Evolutionary conservation across 2,329 filamentous ascomycete genomes (phyloP), one percentile per base, ranked within the genome.

Genomic region (Calonectria pteridis): DNA sequence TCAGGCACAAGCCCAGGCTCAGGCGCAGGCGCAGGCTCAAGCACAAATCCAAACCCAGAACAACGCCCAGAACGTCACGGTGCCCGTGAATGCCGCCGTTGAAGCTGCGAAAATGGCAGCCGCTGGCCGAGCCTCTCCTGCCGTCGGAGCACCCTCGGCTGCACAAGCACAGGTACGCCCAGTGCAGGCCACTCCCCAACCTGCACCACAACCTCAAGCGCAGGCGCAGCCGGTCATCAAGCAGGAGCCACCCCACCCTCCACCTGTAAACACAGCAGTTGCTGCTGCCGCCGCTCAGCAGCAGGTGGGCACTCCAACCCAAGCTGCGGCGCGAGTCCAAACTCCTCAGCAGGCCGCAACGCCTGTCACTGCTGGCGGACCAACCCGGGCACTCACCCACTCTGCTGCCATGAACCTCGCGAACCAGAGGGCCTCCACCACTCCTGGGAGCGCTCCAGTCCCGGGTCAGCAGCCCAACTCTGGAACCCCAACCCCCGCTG

Each of bases 331-430:
- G 11, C 87, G 89, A 64, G 83, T 88, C 7, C 87, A 87, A 71
- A 90, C 89, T 13, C 87, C 89, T 2, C 89, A 91, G 70, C 89
- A 91, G 71, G 81, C 83, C 1, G 84, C 85, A 4, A 85, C 84
- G 1, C 83, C 86, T 11, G 83, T 83, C 53, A 85, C 82, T 13
- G 83, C 82, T 13, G 80, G 84, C 58, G 83, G 84, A 10, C 83
- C 82, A 13, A 84, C 86, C 2, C 84, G 85, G 20, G 84, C 88
- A 3, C 84, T 89, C 35, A 88, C 85, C 33, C 88, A 89, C 78
- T 87, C 87, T 20, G 88, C 85, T 53, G 88, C 87, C n/a, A 85
- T 89, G 76, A 86, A 83, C 67, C 82, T 87, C 33, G 87, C 87
- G n/a, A 88, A 87, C 74, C 86, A 86, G 80, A 79, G 83, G 74